Evolutionary conservation across 1,139 yeast species (phyloP).

Genomic region (Zygoascus hellenicus): DNA sequence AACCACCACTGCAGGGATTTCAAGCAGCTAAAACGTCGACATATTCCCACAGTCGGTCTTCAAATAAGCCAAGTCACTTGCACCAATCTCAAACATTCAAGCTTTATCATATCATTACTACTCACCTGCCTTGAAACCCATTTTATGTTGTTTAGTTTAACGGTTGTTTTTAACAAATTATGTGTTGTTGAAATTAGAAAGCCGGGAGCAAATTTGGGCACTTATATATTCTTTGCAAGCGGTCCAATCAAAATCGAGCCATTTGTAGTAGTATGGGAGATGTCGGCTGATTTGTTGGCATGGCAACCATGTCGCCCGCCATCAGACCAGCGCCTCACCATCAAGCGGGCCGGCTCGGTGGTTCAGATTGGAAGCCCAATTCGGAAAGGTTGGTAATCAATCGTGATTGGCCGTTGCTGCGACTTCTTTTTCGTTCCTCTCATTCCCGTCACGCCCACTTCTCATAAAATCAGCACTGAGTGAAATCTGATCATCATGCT

Average conservation of each 20-base stretch:
- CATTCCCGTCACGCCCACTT: too few species aligned
- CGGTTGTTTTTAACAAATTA: not conserved
- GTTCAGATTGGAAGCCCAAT: too few species aligned
- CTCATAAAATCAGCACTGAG: too few species aligned
- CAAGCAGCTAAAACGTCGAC: too few species aligned
- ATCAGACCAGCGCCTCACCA: too few species aligned
- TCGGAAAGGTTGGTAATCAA: too few species aligned
- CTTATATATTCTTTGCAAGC: not conserved
- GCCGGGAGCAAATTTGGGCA: not conserved
- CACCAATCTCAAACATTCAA: not conserved
- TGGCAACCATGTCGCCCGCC: not conserved
- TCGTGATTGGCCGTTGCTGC: too few species aligned
- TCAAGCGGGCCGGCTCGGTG: too few species aligned
- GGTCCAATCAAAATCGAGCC: constrained; percentile 5
- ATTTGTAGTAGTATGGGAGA: not conserved
- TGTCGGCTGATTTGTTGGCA: not conserved
- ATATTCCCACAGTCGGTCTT: too few species aligned
- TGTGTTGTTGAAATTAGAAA: constrained; percentile 1
- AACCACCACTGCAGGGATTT: too few species aligned
- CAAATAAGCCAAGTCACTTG: not conserved
- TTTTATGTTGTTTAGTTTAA: constrained; percentile 6
- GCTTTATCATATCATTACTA: not conserved
- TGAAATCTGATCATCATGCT: constrained; percentile 2
- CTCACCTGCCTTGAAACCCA: constrained; percentile 18
- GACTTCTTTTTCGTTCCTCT: too few species aligned